Base-by-base conservation (phyloP, 495 filamentous ascomycete genomes). In the Penicillium herquei region DNA sequence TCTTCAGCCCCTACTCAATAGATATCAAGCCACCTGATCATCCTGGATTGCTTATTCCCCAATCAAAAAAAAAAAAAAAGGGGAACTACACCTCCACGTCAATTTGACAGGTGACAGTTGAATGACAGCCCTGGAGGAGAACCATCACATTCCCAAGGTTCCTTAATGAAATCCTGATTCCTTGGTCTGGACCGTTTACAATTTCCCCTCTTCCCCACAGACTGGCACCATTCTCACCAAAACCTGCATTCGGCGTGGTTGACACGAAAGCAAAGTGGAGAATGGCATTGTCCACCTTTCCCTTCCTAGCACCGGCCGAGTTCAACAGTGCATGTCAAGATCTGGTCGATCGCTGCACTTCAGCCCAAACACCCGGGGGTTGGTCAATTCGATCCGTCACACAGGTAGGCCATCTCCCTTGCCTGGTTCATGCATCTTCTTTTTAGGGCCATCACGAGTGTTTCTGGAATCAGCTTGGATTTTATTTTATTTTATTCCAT, bases 291-390 rank as follows among this genome's bases (percentile, higher is more conserved):
- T 70, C 64, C 42, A 39, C 49, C 40, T 77, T 75, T 46, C 86
- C 85, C n/a, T 82, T 81, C 49, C 74, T 89, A 12, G 79, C 74
- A 17, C 58, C 64, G 16, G 75, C 77, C 31, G 84, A 88, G 61
- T 90, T 90, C 55, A 67, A 80, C 34, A 66, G 76, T 62, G 82
- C 76, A 48, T 88, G 85, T 69, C 77, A 82, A 64, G 74, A 74
- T 39, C 74, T 90, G 17, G 77, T 80, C 39, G 68, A 80, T 58
- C 78, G 73, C 55, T 61, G 57, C 54, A 62, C 44, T 43, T 52
- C 54, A 45, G 46, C 47, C 59, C 54, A 49, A 57, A 40, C 26
- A 11, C 49, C 54, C 46, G 59, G 44, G 52, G 68, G 44, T 41
- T 67, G 70, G 70, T 64, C 66, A 11, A 57, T 62, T 56, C 62